phyloP scores from a whole-genome alignment of 2,329 filamentous ascomycete species.

The Metarhizium brunneum region DNA sequence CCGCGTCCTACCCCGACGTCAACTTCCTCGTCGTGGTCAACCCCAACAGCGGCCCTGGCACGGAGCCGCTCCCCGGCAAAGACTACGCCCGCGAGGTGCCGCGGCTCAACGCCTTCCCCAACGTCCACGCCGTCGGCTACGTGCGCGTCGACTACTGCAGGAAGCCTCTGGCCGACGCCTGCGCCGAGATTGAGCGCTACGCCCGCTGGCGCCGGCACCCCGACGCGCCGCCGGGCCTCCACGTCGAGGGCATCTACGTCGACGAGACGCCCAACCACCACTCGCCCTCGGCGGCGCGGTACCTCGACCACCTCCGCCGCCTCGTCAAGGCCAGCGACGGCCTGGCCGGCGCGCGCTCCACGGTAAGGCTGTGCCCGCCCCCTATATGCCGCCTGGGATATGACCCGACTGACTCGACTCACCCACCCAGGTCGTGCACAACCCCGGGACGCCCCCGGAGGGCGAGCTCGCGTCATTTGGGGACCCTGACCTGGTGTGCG shows the following conservation, averaged over 20 bases:
- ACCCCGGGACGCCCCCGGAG: not conserved
- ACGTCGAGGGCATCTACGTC: not conserved
- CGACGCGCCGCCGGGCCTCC: not conserved
- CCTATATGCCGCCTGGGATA: not conserved
- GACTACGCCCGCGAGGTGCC: not conserved
- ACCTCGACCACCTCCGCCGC: not conserved
- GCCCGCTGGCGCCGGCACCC: not conserved
- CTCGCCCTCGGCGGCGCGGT: not conserved
- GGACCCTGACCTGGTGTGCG: not conserved
- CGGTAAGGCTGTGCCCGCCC: not conserved
- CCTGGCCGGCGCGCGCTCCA: not conserved
- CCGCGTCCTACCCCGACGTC: not conserved
- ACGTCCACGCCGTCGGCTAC: not conserved
- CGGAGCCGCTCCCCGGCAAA: not conserved
- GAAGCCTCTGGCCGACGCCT: not conserved
- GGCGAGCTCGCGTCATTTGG: not conserved
- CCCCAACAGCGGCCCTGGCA: not conserved
- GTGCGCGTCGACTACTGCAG: not conserved
- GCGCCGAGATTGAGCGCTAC: not conserved
- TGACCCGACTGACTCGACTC: too few species aligned
- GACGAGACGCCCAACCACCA: not conserved
- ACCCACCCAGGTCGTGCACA: not conserved
- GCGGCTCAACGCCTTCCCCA: not conserved
- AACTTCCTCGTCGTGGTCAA: not conserved
- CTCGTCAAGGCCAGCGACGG: not conserved